These are phyloP conservation scores for Quercus tomentella DNA, from an alignment of 331 rosid genomes.

Conservation along the genomic window DNA sequence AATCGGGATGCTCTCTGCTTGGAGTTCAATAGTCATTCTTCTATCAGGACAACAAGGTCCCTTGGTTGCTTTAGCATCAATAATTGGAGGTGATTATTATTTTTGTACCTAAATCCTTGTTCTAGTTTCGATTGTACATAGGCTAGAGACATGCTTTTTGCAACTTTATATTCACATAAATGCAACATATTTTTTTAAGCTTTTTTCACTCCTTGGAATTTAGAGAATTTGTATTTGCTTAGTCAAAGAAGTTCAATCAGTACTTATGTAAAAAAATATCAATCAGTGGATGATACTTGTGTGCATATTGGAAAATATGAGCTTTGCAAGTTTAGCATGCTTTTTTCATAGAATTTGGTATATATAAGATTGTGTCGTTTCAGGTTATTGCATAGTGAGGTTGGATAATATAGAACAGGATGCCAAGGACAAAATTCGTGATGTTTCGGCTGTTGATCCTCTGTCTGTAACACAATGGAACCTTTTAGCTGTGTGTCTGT, in stretches of 20 bases:
- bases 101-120: constrained; percentile 14
- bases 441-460: constrained; percentile 31
- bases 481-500: constrained; percentile 77
- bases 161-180: constrained; percentile 4
- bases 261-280: background rate
- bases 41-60: constrained; percentile 95
- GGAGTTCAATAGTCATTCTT: constrained; percentile 78
- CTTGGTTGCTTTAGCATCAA: constrained; percentile 60
- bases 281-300: background rate
- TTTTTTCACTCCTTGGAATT: constrained; percentile 2
- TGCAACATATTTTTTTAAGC: background rate
- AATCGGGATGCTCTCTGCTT: constrained; percentile 59
- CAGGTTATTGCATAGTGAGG: constrained; percentile 80
- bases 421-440: constrained; percentile 31
- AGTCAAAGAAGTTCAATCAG: constrained; percentile 2
- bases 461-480: constrained; percentile 82
- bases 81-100: constrained; percentile 64
- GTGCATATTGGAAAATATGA: background rate
- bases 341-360: constrained; percentile 10
- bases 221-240: background rate
- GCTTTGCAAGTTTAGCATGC: background rate
- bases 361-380: constrained; percentile 22
- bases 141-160: constrained; percentile 3
- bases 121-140: background rate
- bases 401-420: constrained; percentile 35